phyloP scores from a whole-genome alignment of 805 yeast genomes.

The Hanseniaspora occidentalis region DNA sequence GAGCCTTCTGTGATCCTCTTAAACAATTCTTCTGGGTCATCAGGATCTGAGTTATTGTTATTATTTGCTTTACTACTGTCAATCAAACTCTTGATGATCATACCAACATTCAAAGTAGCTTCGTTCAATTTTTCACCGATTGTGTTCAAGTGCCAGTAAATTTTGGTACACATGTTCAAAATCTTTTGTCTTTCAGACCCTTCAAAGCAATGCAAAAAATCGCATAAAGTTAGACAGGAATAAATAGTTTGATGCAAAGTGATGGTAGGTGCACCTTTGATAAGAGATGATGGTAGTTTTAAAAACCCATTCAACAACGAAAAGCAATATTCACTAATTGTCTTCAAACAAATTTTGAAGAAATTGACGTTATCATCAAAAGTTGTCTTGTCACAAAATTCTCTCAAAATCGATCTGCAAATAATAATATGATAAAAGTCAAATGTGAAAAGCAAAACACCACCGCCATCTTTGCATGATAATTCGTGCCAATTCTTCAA shows the following conservation, averaged over 20 bases:
- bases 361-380: conserved; percentile 12
- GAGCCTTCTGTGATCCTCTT: conserved; percentile 9
- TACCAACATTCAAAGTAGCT: conserved; percentile 48
- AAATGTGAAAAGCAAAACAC: conserved; percentile 34
- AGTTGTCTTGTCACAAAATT: conserved; percentile 15
- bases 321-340: conserved; percentile 34
- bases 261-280: conserved; percentile 44
- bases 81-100: conserved; percentile 38
- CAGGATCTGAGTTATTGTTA: conserved; percentile 3
- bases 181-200: conserved; percentile 29
- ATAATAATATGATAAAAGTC: conserved; percentile 37
- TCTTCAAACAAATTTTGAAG: conserved; percentile 23
- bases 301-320: conserved; percentile 33
- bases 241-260: conserved; percentile 41
- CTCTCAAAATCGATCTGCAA: conserved; percentile 23
- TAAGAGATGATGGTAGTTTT: conserved; percentile 31
- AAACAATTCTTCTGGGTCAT: conserved; percentile 8
- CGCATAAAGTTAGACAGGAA: conserved; percentile 41
- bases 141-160: conserved; percentile 47
- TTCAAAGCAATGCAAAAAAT: conserved; percentile 30
- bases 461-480: conserved; percentile 36
- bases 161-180: conserved; percentile 35
- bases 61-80: conserved; percentile 28
- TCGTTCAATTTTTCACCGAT: conserved; percentile 46
- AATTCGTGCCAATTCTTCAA: conserved; percentile 31